Base-by-base conservation (phyloP, 345 rosid genomes). In the Cardamine resedifolia region DNA sequence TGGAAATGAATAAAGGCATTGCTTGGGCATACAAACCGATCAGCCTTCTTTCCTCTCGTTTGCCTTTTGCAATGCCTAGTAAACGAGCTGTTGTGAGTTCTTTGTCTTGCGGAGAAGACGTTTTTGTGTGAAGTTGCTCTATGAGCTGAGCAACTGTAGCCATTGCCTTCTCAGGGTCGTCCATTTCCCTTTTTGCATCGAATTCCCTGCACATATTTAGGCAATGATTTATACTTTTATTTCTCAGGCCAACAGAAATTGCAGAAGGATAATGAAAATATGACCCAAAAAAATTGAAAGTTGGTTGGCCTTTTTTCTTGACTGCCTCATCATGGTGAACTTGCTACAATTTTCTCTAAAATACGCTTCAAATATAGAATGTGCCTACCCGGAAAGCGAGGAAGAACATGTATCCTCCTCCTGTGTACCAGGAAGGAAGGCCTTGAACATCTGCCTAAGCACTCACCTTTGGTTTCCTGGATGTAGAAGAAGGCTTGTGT, bases 1-100 rank as follows among this genome's bases (percentile, higher is more conserved):
- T 69, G 48, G 96, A 87, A 83, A 88, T 82, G 75, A 93, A 86
- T 81, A 93, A 80, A 10, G 98, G 91, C 97, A 90, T 88, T 63
- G 97, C 89, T 66, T 93, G 98, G 52, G 87, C 77, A 78, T 93
- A 89, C 47, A 86, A 84, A 55, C 93, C 97, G 34, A 93, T 82
- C 61, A 93, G 84, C 47, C 81, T 43, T 75, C 98, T 88, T 31
- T 90, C 91, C 69, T 90, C 96, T 68, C 81, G 86, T 74, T 83
- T 85, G 39, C 84, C 85, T 79, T 73, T 85, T 55, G 88, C 91
- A 79, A 90, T 81, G 48, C 84, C 72, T 31, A 90, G 84, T 24
- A 93, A 56, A 57, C 97, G 89, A 24, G 86, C 87, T 24, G 97
- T 86, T 18, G 87, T 84, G 53, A 88, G 90, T 70, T 90, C 97